Evolutionary conservation across 805 yeast genomes (phyloP), one percentile per base, ranked within the genome.

Genomic region (Starmerella apicola): DNA sequence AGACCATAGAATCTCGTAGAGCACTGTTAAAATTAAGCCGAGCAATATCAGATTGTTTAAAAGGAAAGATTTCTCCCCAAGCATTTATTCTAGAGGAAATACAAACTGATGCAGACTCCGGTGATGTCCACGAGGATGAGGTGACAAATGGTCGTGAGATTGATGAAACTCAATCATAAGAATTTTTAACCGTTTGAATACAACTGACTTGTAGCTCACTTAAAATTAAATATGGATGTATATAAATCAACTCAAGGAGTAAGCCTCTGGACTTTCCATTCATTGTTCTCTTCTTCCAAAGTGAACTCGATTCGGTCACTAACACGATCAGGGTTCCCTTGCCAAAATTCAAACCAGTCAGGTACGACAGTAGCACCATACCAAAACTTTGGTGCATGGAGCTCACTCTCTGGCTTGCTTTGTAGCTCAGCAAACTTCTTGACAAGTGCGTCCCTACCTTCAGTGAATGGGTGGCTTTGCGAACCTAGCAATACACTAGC

Each of bases 401-500:
- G 74, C 19, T 71, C 78, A 29, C 74, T 71, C 45, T 81, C 83
- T 54, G 74, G 68, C 38, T 67, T 62, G 41, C 67, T 76, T 41
- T 67, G 76, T 44, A 63, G 68, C 18, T 63, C 55, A 10, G 58
- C 54, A 36, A 73, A 72, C 18, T 67, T 51, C 0, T 57, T 51
- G 30, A 83, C 80, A 44, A 88, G 70, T 49, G 73, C 80, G 9
- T 71, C 70, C 47, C 95, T 67, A 32, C 64, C 59, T 13, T 57
- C 52, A 7, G 34, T 6, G 22, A 86, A 67, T 3, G 64, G 67
- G 36, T 70, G 65, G 20, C 84, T 73, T 65, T 88, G 98, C 8
- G 93, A 94, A 20, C 91, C 78, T 0, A 96, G 78, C 91, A 95
- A 84, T 0, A 97, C 97, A 26, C 97, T 96, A 43, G 91, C 77